Evolutionary conservation across 805 yeast genomes (phyloP).

Genomic region (Candida nemodendra): DNA sequence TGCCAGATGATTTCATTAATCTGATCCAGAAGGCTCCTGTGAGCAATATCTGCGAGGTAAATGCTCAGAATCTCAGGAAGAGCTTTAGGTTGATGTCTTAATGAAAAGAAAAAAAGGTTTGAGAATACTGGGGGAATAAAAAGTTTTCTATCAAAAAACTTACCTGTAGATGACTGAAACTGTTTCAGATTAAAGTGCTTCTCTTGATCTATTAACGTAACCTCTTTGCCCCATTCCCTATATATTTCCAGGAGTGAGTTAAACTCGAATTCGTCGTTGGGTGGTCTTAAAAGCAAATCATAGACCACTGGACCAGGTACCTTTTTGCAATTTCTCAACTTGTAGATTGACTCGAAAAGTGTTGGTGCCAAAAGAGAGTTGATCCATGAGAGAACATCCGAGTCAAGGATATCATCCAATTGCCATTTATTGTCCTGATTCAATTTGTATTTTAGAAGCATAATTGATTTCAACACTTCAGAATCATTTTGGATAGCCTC

Average conservation of each 20-base stretch:
- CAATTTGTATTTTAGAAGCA: slow-evolving; percentile 24
- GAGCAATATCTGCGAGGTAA: slow-evolving; percentile 14
- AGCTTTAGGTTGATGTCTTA: slow-evolving; percentile 21
- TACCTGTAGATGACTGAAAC: slow-evolving; percentile 2
- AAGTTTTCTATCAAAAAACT: slow-evolving; percentile 17
- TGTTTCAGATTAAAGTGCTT: slow-evolving; percentile 25
- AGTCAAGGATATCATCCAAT: slow-evolving; percentile 16
- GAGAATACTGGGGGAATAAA: slow-evolving; percentile 29
- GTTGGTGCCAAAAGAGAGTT: slow-evolving; percentile 28
- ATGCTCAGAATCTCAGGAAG: slow-evolving; percentile 22
- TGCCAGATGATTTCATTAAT: slow-evolving; percentile 31
- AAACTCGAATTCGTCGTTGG: slow-evolving; percentile 26
- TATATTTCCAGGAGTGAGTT: slow-evolving; percentile 25
- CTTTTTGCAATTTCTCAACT: slow-evolving; percentile 14
- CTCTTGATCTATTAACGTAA: slow-evolving; percentile 29
- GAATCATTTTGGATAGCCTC: slow-evolving; percentile 1
- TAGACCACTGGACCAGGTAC: slow-evolving; percentile 29
- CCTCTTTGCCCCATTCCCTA: slow-evolving; percentile 15
- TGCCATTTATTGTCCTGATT: slow-evolving; percentile 23
- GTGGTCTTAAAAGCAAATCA: slow-evolving; percentile 29
- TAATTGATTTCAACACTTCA: slow-evolving; percentile 4
- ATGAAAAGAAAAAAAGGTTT: slow-evolving; percentile 26
- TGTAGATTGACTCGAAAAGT: slow-evolving; percentile 15
- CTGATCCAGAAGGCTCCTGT: slow-evolving; percentile 19
- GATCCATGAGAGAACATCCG: slow-evolving; percentile 25